Base-by-base conservation (phyloP, 768 basidiomycete species). In the Panus rudis region DNA sequence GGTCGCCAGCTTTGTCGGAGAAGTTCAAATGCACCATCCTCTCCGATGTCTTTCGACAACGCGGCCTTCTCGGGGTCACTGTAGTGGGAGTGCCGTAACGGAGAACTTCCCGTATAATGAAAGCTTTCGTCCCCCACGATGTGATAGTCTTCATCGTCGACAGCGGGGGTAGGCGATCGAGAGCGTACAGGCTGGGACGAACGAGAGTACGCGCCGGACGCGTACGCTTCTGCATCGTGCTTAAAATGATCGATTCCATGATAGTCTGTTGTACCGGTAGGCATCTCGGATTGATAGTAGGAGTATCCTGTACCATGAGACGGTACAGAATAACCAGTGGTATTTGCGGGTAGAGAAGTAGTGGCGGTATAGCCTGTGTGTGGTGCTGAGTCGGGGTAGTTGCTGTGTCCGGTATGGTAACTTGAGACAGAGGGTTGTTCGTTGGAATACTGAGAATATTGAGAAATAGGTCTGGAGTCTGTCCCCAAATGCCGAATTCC, bases 131-230 rank as follows among this genome's bases (percentile, higher is more conserved):
- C 66, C 7, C 69, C 75, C 4, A 75, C 71, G 16, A 81, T 67
- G 45, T 68, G 70, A 48, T 84, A 85, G 52, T 80, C 82, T 49
- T 85, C 84, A 28, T 84, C 83, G 39, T 84, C 83, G 3, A 73
- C 72, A 7, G 78, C 78, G 8, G 85, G 84, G 3, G 85, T 87
- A 0, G 85, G 83, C 3, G 85, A 88, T 19, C 84, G 78, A 16
- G 84, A 87, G 37, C 81, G 75, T 23, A 81, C 71, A 3, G 70
- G 67, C 5, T 61, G 64, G 51, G 70, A 73, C 24, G 71, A 62
- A 10, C 73, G 74, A 6, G 75, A 65, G 50, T 70, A 64, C 43
- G 71, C 70, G 6, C 79, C 83, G 0, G 83, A 81, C 7, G 84
- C 71, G 50, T 81, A 87, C 2, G 79, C 82, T 52, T 84, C 83